A percentile compares a stretch with the other conserved stretches of the same genome.
Evolutionary conservation across 2,329 filamentous ascomycete species (phyloP).

Genomic region (Colletotrichum paranaense): DNA sequence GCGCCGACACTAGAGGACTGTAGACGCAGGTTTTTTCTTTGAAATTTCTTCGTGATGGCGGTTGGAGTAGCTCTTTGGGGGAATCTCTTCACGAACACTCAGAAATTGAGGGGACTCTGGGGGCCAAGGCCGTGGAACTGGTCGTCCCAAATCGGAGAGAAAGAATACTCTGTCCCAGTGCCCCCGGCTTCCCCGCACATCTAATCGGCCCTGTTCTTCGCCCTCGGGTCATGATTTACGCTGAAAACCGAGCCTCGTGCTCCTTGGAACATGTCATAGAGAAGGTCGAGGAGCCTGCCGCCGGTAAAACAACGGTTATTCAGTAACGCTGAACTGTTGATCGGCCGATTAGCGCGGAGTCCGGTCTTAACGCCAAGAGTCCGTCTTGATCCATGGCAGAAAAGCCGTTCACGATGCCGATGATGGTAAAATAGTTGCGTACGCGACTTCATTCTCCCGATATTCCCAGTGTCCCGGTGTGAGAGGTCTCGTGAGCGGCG

Average conservation of each 20-base stretch:
- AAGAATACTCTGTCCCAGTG: slow-evolving; percentile 2
- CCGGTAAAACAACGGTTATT: slow-evolving; percentile 24
- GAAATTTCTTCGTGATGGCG: slow-evolving; percentile 20
- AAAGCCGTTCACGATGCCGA: not conserved
- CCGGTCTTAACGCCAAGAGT: slow-evolving; percentile 1
- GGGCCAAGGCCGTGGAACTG: slow-evolving; percentile 19
- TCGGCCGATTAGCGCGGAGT: slow-evolving; percentile 4
- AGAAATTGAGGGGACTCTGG: not conserved
- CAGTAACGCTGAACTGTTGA: not conserved
- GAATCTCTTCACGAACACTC: not conserved
- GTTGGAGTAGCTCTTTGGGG: slow-evolving; percentile 21
- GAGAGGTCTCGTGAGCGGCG: slow-evolving; percentile 18
- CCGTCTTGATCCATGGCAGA: not conserved
- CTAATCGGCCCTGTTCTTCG: slow-evolving; percentile 33
- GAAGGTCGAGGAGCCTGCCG: not conserved
- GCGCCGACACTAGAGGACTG: slow-evolving; percentile 25
- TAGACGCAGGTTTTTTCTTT: slow-evolving; percentile 1
- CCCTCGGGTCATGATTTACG: not conserved
- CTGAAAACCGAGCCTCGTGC: not conserved
- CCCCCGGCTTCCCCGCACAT: slow-evolving; percentile 26
- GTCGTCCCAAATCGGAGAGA: slow-evolving; percentile 23
- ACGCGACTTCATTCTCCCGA: not conserved
- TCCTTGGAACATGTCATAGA: not conserved
- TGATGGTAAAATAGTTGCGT: not conserved
- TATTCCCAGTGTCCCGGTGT: not conserved